These are phyloP conservation scores for Phytophthora sojae DNA, from an alignment of 352 stramenopile genomes.

Conservation along the genomic window DNA sequence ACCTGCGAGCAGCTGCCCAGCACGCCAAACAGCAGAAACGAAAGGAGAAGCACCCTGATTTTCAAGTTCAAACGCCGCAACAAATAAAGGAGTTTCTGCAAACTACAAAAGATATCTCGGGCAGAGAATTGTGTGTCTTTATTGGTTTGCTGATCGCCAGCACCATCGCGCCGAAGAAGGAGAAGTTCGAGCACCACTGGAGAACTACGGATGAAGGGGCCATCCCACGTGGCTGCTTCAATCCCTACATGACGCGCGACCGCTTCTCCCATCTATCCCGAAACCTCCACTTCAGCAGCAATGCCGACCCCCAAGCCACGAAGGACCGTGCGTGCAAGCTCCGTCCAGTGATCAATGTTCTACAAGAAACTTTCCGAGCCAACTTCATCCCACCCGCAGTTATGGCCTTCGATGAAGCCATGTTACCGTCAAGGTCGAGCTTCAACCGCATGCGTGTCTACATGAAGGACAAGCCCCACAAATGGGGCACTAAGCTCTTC, in stretches of 20 bases:
- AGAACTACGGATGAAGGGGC: too few species aligned
- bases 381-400: not conserved
- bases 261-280: conserved; percentile 10
- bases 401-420: conserved; percentile 7
- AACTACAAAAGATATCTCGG: not conserved
- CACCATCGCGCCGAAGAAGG: too few species aligned
- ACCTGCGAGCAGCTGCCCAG: conserved; percentile 8
- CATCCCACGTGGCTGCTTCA: conserved; percentile 3
- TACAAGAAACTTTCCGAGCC: conserved; percentile 10
- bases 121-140: conserved; percentile 4
- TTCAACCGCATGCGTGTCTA: conserved; percentile 7
- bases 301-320: conserved; percentile 1
- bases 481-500: conserved; percentile 1
- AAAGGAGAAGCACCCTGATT: conserved; percentile 1
- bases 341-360: not conserved
- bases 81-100: conserved; percentile 1
- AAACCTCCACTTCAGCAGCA: conserved; percentile 23
- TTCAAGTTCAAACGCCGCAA: not conserved
- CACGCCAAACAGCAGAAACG: not conserved
- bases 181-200: too few species aligned
- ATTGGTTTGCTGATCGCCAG: too few species aligned
- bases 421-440: not conserved
- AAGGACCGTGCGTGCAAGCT: conserved; percentile 14
- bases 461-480: conserved; percentile 3
- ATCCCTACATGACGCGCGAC: conserved; percentile 9